Evolutionary conservation across 768 basidiomycete species (phyloP).

Genomic region (Hygrophorus russula): DNA sequence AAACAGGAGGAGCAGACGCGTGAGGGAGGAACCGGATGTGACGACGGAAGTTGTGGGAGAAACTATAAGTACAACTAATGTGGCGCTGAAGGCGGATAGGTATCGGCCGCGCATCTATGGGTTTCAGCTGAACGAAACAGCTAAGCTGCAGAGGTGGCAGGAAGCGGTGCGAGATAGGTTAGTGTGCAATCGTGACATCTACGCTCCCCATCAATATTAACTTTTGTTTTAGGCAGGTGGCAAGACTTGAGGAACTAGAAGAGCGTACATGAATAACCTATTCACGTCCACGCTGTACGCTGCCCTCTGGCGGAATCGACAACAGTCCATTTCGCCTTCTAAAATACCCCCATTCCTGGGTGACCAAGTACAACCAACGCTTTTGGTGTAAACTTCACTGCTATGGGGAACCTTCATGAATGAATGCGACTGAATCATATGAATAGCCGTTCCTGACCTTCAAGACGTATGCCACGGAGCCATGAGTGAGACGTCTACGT

Average conservation of each 20-base stretch:
- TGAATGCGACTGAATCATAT: too few species aligned
- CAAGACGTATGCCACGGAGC: too few species aligned
- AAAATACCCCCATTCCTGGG: too few species aligned
- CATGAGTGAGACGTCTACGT: too few species aligned
- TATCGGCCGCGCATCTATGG: slow-evolving; percentile 94
- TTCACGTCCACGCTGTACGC: too few species aligned
- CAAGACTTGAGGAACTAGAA: slow-evolving; percentile 37
- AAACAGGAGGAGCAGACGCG: slow-evolving; percentile 22
- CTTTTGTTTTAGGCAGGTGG: slow-evolving; percentile 28
- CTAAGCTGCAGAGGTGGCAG: slow-evolving; percentile 92
- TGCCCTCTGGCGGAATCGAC: too few species aligned
- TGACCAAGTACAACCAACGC: too few species aligned
- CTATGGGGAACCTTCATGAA: too few species aligned
- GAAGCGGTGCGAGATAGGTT: slow-evolving; percentile 85
- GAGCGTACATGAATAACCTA: slow-evolving; percentile 8
- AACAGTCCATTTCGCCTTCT: too few species aligned
- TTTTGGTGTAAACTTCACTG: too few species aligned
- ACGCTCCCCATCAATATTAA: slow-evolving; percentile 5
- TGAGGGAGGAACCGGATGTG: slow-evolving; percentile 45
- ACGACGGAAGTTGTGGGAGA: slow-evolving; percentile 49
- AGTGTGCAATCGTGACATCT: not conserved
- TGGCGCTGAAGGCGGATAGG: slow-evolving; percentile 82
- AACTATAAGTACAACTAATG: slow-evolving; percentile 64
- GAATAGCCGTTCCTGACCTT: too few species aligned
- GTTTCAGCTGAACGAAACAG: slow-evolving; percentile 90